Evolutionary conservation across 345 rosid genomes (phyloP).

Genomic region (Citrus australasica): DNA sequence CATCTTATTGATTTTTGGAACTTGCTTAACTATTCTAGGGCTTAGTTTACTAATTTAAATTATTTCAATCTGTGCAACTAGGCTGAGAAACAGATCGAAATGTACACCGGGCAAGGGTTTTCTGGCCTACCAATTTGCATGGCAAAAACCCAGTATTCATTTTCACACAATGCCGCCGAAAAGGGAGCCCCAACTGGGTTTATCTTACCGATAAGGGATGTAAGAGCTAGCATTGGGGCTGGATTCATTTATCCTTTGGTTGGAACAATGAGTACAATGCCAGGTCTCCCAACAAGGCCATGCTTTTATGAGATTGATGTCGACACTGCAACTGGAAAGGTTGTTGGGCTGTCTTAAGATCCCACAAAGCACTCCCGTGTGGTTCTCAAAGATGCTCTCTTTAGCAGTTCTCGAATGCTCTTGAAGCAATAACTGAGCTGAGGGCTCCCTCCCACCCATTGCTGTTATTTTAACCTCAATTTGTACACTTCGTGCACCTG

Average conservation of each 20-base stretch:
- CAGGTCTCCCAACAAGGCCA: constrained; percentile 97
- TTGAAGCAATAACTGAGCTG: not conserved
- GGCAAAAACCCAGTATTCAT: constrained; percentile 98
- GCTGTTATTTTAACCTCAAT: not conserved
- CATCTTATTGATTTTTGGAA: not conserved
- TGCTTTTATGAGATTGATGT: constrained; percentile 93
- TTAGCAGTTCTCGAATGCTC: not conserved
- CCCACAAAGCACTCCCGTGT: not conserved
- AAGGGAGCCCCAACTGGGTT: constrained; percentile 94
- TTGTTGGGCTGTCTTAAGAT: constrained; percentile 75
- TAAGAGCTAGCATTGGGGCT: constrained; percentile 95
- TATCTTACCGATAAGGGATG: constrained; percentile 81
- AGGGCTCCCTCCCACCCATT: not conserved
- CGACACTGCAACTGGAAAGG: constrained; percentile 76
- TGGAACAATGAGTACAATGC: constrained; percentile 98
- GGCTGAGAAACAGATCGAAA: constrained; percentile 98
- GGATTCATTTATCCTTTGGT: constrained; percentile 95
- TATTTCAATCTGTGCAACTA: constrained; percentile 19
- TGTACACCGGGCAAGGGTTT: constrained; percentile 89
- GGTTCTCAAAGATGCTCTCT: not conserved
- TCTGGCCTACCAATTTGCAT: constrained; percentile 92
- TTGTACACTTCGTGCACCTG: not conserved
- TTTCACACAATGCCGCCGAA: constrained; percentile 70
- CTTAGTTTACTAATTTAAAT: not conserved
- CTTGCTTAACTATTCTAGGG: not conserved